Base-by-base conservation (phyloP, 73 alveolate genomes). In the Paramecium caudatum region DNA sequence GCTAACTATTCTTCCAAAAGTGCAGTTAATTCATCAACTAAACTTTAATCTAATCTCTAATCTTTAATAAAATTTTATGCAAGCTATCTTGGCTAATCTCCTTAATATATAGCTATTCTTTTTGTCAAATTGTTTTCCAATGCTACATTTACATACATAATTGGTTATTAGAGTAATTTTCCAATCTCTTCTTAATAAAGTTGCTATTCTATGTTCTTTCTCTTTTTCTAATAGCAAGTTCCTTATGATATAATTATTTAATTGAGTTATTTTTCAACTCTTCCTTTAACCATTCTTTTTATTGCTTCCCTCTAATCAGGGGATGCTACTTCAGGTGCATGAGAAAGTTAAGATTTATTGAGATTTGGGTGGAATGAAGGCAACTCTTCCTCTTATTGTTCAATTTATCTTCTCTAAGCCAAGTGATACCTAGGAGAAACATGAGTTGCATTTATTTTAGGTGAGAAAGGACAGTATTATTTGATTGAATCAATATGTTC, bases 241-340 rank as follows among this genome's bases (percentile, higher is more conserved):
- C 84, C 84, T 33, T 68, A 68, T 8, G 32, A 32, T 12, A 68
- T 32, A 4, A 68, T 32, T 3, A 68, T 34, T n/a, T 68, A 16
- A 30, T 68, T 68, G 8, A 68, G 37, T 13, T 68, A 34, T 68
- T 68, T 65, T 30, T 68, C 84, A 13, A 68, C 33, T 68, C 61
- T 68, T 7, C 84, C 84, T 8, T 68, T 68, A 1, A 33, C 61
- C 84, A 33, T 68, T 33, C 84, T 32, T 68, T 68, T 34, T 3
- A 65, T 33, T 7, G 49, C 49, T 17, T 36, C 83, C 17, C 55
- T 68, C 37, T 32, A 10, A n/a, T 68, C 36, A 9, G 50, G 39
- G 0, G 16, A 55, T 55, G 84, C 32, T 17, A 68, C 4, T 30
- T 68, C 84, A 68, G 25, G 25, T 33, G 21, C 37, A 68, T 50